Base-by-base conservation (phyloP, 2,329 filamentous ascomycete species). In the Uncinocarpus reesii region DNA sequence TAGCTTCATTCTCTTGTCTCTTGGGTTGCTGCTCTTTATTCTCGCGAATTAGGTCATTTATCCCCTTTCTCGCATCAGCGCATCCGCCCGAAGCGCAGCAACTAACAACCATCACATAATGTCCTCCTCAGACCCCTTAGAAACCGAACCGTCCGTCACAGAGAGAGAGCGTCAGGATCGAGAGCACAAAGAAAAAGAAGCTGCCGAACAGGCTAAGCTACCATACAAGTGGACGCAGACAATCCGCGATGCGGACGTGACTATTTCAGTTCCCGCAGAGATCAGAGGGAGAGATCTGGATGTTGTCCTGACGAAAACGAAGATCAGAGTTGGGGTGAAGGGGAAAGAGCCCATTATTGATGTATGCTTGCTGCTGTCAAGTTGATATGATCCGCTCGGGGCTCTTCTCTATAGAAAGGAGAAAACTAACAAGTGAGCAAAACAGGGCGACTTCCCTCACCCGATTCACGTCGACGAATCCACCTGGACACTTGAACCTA, bases 181-280 rank as follows among this genome's bases (percentile, higher is more conserved):
- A 54, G 77, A 77, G 58, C 73, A 72, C 56, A 75, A 75, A 60
- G 82, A 80, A 53, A 81, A 83, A 64, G 88, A 98, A 71, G 74
- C 78, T 49, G 84, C 82, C 59, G 92, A 98, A 71, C 92, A 98
- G 73, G 84, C 81, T 35, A 79, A 83, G 20, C 81, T 98, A 35
- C 92, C 92, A 0, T 98, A 98, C 80, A 92, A 93, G 71, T 98
- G 92, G 92, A 84, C 78, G 8, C 92, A 98, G 71, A 89, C 84
- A 20, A 95, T 98, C 64, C 76, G 76, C 57, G 92, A 96, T 62
- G 71, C 95, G 52, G 86, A 95, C 62, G 71, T 96, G 60, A 83
- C 77, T 43, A 76, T 93, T 51, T 72, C 77, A 23, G 80, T 98
- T 0, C 84, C 90, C 0, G 83, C 77, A 20, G 94, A 89, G 66